phyloP scores from a whole-genome alignment of 768 basidiomycete species.

The Calvatia gigantea region DNA sequence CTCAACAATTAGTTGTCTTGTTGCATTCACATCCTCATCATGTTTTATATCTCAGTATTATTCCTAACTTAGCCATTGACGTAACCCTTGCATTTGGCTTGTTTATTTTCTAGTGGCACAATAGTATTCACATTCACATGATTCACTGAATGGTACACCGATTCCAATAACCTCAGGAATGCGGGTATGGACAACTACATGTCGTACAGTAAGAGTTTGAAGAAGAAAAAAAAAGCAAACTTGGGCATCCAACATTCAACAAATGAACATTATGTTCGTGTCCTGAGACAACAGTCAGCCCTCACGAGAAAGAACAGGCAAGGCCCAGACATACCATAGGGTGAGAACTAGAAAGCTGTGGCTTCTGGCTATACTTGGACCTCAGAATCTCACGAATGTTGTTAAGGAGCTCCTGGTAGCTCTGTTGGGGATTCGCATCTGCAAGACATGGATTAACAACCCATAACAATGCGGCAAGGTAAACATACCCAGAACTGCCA shows the following conservation, averaged over 20 bases:
- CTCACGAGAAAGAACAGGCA: background rate
- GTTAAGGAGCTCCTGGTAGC: constrained; percentile 39
- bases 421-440: constrained; percentile 40
- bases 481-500: constrained; percentile 46
- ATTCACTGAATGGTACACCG: too few relatives aligned
- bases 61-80: too few relatives aligned
- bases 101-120: too few relatives aligned
- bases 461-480: background rate
- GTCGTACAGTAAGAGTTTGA: too few relatives aligned
- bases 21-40: too few relatives aligned
- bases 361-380: constrained; percentile 40
- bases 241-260: constrained; percentile 11
- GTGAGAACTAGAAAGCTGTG: constrained; percentile 38
- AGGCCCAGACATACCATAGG: constrained; percentile 30
- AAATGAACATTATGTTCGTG: constrained; percentile 28
- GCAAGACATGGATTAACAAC: background rate
- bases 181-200: too few relatives aligned
- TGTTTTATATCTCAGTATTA: too few relatives aligned
- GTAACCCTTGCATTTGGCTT: too few relatives aligned
- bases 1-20: too few relatives aligned
- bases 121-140: too few relatives aligned
- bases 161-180: too few relatives aligned
- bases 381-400: constrained; percentile 36
- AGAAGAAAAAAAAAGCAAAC: background rate
- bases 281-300: constrained; percentile 18